Percentiles rank a stretch among this genome's conserved stretches.
These are phyloP conservation scores for Zoysia japonica DNA, from an alignment of 176 grass and related monocot genomes.

Conservation along the genomic window DNA sequence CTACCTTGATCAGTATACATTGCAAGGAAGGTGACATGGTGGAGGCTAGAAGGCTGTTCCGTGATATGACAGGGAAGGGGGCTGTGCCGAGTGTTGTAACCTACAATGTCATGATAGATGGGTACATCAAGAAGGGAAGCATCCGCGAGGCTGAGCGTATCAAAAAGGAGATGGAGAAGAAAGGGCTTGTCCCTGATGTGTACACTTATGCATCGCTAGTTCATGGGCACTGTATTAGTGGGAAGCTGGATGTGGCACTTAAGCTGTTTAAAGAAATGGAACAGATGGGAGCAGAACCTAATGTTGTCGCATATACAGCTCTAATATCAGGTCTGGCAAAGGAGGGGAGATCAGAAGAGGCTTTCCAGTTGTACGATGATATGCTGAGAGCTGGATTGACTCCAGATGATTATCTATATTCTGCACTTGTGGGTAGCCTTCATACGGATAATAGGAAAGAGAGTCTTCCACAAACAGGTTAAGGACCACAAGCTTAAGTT, in stretches of 20 bases:
- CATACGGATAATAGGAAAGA: slow-evolving; percentile 43
- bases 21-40: slow-evolving; percentile 89
- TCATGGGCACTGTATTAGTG: slow-evolving; percentile 73
- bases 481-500: slow-evolving; percentile 14
- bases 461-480: neutral
- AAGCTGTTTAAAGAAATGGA: slow-evolving; percentile 83
- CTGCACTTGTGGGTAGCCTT: slow-evolving; percentile 72
- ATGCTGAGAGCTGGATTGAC: slow-evolving; percentile 69
- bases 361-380: slow-evolving; percentile 70
- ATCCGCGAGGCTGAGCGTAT: slow-evolving; percentile 78
- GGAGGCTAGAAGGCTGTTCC: slow-evolving; percentile 75
- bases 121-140: slow-evolving; percentile 71
- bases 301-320: slow-evolving; percentile 70
- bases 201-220: slow-evolving; percentile 81
- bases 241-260: slow-evolving; percentile 68
- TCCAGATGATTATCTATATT: slow-evolving; percentile 73
- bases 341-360: slow-evolving; percentile 78
- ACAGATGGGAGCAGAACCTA: slow-evolving; percentile 50
- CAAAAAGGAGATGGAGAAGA: slow-evolving; percentile 89
- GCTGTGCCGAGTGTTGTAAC: slow-evolving; percentile 53
- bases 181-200: slow-evolving; percentile 65
- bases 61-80: slow-evolving; percentile 61
- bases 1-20: slow-evolving; percentile 74
- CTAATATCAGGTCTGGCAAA: slow-evolving; percentile 78
- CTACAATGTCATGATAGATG: slow-evolving; percentile 88